These are phyloP conservation scores for Paraurostyla sp. DNA, from an alignment of 73 alveolate species.

Conservation along the genomic window DNA sequence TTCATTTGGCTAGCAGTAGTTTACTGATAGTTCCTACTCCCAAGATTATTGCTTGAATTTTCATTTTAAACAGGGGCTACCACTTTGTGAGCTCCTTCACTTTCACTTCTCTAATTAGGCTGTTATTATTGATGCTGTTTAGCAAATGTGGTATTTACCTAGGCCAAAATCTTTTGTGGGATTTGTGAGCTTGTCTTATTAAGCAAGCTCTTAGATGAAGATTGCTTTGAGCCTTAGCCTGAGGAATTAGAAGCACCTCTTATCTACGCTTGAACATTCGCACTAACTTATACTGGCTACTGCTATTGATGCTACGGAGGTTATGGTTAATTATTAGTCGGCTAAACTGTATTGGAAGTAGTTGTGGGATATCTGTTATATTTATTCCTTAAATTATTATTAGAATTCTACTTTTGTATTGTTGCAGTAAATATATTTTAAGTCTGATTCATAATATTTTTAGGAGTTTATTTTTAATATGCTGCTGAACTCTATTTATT, in stretches of 20 bases:
- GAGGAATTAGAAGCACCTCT: constrained; percentile 6
- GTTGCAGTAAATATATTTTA: background rate
- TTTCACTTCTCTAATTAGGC: constrained; percentile 20
- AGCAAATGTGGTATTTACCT: background rate
- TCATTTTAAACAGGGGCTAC: no score
- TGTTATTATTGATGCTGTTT: background rate
- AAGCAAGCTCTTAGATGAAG: constrained; percentile 9
- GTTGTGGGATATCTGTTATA: constrained; percentile 3
- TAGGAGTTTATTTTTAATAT: constrained; percentile 16
- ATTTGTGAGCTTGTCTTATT: constrained; percentile 9
- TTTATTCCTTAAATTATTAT: constrained; percentile 33
- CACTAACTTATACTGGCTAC: no score
- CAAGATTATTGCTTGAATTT: no score
- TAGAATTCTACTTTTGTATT: constrained; percentile 12
- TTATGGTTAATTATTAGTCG: no score
- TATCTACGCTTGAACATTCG: no score
- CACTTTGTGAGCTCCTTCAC: background rate
- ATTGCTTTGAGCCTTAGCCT: constrained; percentile 21
- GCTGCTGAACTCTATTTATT: background rate
- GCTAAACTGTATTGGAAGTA: no score
- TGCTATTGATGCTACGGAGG: no score
- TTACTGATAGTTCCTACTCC: no score
- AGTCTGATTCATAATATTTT: background rate
- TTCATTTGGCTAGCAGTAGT: no score
- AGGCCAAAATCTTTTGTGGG: background rate